Evolutionary conservation across 371 early-diverging fungal genomes (phyloP).

Genomic region (Mycotypha africana): DNA sequence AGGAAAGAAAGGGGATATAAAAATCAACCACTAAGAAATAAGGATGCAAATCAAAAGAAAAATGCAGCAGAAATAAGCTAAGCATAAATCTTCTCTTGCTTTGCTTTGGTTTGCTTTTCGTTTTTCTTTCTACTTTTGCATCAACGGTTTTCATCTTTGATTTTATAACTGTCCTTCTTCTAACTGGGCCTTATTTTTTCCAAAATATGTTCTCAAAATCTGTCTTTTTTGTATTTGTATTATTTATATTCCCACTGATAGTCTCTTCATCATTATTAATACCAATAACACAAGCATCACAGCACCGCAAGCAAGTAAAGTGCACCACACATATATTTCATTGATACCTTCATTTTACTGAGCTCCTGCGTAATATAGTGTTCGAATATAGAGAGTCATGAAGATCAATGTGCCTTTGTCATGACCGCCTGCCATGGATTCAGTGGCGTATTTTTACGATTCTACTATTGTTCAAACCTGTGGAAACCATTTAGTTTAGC

Average conservation of each 20-base stretch:
- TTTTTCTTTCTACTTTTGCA: no score
- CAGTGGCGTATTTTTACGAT: conserved; percentile 40
- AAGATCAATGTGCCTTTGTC: conserved; percentile 38
- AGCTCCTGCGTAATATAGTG: conserved; percentile 15
- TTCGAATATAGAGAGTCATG: conserved; percentile 23
- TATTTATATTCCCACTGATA: conserved; percentile 9
- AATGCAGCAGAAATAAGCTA: no score
- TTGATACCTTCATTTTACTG: background rate
- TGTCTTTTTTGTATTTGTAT: no score
- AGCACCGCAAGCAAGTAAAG: conserved; percentile 15
- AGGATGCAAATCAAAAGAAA: no score
- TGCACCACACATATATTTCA: background rate
- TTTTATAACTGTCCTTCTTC: no score
- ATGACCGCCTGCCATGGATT: conserved; percentile 29
- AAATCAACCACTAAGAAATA: no score
- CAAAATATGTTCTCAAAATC: no score
- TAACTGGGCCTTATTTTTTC: no score
- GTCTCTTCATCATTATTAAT: conserved; percentile 11
- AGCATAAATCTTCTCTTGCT: no score
- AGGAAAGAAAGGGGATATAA: no score
- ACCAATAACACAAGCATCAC: conserved; percentile 4
- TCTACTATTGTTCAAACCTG: conserved; percentile 55
- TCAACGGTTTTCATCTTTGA: no score
- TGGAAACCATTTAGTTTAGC: conserved; percentile 36
- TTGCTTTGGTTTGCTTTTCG: no score